Evolutionary conservation across 139 green algal species (phyloP), one percentile per base, ranked within the genome.

Genomic region (Limnomonas spitsbergensis): DNA sequence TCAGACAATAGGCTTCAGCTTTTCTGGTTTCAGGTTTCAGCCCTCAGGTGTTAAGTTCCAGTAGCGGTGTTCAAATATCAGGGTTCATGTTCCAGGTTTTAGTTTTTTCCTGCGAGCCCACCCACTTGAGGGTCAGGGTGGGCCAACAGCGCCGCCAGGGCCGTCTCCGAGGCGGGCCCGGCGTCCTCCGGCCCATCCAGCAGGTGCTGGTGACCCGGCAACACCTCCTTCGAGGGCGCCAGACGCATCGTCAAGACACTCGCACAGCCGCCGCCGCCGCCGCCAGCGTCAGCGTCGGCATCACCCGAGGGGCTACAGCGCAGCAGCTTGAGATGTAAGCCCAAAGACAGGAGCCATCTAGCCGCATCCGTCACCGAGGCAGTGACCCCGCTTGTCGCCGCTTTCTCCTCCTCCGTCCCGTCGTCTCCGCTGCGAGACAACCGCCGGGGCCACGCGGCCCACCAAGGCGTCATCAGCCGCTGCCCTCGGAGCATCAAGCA

Each of bases 401-500:
- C n/a, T n/a, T n/a, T n/a, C n/a, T n/a, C n/a, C n/a, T n/a, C n/a
- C n/a, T n/a, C n/a, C 42, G 42, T 9, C 42, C 9, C 42, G 9
- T 54, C 9, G 42, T 6, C 9, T 54, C 7, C 6, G 42, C 7
- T 54, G 42, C 9, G 42, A 9, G 7, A 6, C 9, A 6, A 54
- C 42, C 42, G 7, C 42, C 9, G 42, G 42, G 42, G 42, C 9
- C 7, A 54, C 7, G 42, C 42, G 42, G 6, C 6, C 7, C 42
- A 6, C 9, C 7, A 6, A 27, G 42, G 9, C 42, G 6, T 6
- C 42, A 54, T 6, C 42, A 54, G 9, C 7, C 42, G 7, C 6
- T 9, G 68, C 9, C 67, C 75, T 39, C 74, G 42, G 20, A 9
- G 53, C 2, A 52, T 27, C 26, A 84, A 53, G 68, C 74, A 80